Percentiles rank a stretch among this genome's conserved stretches.
Conservation (phyloP, 108 stramenopile genomes). For the Seminavis robusta region DNA sequence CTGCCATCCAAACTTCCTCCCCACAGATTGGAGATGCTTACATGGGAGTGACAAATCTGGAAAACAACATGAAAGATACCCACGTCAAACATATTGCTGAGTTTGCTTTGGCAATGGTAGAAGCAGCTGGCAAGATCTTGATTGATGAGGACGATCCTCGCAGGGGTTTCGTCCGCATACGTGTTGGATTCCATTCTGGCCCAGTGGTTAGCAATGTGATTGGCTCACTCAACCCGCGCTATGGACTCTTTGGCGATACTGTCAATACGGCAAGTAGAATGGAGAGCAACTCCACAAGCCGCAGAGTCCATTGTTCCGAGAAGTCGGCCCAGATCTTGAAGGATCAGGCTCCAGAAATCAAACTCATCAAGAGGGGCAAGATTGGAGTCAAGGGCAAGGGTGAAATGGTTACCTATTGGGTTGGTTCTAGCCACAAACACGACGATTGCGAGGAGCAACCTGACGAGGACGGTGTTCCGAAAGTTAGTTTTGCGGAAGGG, state of each 20-base stretch:
- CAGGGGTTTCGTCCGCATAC: conserved; percentile 35
- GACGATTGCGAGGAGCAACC: too few relatives aligned
- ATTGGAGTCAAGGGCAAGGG: conserved; percentile 73
- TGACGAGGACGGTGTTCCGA: too few relatives aligned
- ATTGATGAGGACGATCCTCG: conserved; percentile 31
- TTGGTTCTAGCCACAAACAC: too few relatives aligned
- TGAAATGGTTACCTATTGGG: conserved; percentile 60
- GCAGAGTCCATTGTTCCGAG: conserved; percentile 22
- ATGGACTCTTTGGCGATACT: conserved; percentile 82
- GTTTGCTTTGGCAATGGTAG: conserved; percentile 55
- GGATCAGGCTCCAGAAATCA: conserved; percentile 41
- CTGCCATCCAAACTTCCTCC: too few relatives aligned
- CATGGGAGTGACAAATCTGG: conserved; percentile 12
- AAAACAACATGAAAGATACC: conserved; percentile 47
- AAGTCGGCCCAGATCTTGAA: conserved; percentile 53
- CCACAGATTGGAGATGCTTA: conserved; percentile 77
- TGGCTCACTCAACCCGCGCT: conserved; percentile 62
- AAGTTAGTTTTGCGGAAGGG: too few relatives aligned
- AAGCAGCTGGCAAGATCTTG: conserved; percentile 34
- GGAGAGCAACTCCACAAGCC: conserved; percentile 6
- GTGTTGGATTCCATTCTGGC: conserved; percentile 55
- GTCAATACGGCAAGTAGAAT: conserved; percentile 50
- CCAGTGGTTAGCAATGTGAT: conserved; percentile 71
- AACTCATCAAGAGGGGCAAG: too few relatives aligned
- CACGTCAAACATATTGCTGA: conserved; percentile 67